phyloP scores from a whole-genome alignment of 805 yeast genomes.

The Teunomyces atbi region DNA sequence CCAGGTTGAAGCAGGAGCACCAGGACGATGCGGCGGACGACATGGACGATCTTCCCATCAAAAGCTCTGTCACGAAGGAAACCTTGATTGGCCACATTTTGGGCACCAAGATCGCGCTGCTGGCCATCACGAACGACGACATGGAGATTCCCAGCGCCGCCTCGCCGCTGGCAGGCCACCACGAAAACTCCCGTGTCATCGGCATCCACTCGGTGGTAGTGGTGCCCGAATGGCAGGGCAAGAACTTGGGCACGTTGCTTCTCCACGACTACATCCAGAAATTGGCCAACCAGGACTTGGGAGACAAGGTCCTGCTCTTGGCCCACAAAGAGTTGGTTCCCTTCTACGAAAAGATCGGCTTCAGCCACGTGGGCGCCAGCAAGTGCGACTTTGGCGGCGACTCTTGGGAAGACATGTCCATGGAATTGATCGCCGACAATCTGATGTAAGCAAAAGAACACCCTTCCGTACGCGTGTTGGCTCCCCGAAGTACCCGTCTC shows the following conservation, averaged over 20 bases:
- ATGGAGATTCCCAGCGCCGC: slow-evolving; percentile 57
- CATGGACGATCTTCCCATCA: slow-evolving; percentile 42
- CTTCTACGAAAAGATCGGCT: slow-evolving; percentile 82
- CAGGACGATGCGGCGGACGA: slow-evolving; percentile 21
- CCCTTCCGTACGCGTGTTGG: not conserved
- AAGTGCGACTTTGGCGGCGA: slow-evolving; percentile 56
- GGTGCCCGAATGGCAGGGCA: slow-evolving; percentile 73
- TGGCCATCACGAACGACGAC: slow-evolving; percentile 51
- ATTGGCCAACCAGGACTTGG: slow-evolving; percentile 81
- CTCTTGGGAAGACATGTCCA: slow-evolving; percentile 59
- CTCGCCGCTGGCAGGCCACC: slow-evolving; percentile 54
- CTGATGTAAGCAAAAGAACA: not conserved
- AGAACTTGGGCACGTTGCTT: slow-evolving; percentile 77
- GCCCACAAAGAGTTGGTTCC: slow-evolving; percentile 68
- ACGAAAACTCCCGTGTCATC: slow-evolving; percentile 68
- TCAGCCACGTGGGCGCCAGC: slow-evolving; percentile 66
- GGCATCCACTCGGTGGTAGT: slow-evolving; percentile 84
- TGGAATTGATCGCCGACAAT: slow-evolving; percentile 44
- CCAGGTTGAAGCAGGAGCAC: slow-evolving; percentile 19
- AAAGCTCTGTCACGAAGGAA: slow-evolving; percentile 54
- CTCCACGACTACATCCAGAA: slow-evolving; percentile 90
- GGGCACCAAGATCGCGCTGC: slow-evolving; percentile 65
- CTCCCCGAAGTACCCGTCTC: no score
- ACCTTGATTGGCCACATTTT: slow-evolving; percentile 76
- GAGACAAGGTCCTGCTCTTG: slow-evolving; percentile 70